These are phyloP conservation scores for Hanseniaspora opuntiae DNA, from an alignment of 805 yeast genomes.

Conservation along the genomic window DNA sequence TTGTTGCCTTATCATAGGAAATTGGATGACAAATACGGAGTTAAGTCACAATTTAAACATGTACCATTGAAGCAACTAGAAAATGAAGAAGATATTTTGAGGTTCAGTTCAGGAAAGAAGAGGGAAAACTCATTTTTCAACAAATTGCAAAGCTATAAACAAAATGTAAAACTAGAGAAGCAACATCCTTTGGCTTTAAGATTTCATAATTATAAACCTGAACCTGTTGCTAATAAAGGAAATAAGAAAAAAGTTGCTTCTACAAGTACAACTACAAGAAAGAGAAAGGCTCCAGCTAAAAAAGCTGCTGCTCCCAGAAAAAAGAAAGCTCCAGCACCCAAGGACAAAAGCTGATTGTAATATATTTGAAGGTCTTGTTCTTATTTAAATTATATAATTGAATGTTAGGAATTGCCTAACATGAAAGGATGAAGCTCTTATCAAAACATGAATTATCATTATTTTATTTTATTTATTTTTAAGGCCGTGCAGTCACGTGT, in stretches of 20 bases:
- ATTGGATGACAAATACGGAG: neutral
- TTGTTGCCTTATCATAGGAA: neutral
- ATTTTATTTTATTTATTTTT: no score
- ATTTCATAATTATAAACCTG: slow-evolving; percentile 10
- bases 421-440: no score
- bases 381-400: no score
- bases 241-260: neutral
- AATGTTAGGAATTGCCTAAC: no score
- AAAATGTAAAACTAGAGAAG: slow-evolving; percentile 10
- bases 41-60: neutral
- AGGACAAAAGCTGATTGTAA: neutral
- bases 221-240: neutral
- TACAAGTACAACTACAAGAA: neutral
- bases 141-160: slow-evolving; percentile 4
- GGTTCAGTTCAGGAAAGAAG: slow-evolving; percentile 4
- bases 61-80: slow-evolving; percentile 6
- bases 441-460: no score
- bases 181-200: slow-evolving; percentile 11
- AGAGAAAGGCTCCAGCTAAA: slow-evolving; percentile 2
- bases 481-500: no score
- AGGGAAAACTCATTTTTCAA: slow-evolving; percentile 8
- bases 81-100: slow-evolving; percentile 1
- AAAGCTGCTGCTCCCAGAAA: slow-evolving; percentile 4
- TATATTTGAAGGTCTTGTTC: neutral
- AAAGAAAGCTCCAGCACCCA: neutral